Evolutionary conservation across 192 early-diverging fungal species (phyloP).

Genomic region (Pilaira anomala): DNA sequence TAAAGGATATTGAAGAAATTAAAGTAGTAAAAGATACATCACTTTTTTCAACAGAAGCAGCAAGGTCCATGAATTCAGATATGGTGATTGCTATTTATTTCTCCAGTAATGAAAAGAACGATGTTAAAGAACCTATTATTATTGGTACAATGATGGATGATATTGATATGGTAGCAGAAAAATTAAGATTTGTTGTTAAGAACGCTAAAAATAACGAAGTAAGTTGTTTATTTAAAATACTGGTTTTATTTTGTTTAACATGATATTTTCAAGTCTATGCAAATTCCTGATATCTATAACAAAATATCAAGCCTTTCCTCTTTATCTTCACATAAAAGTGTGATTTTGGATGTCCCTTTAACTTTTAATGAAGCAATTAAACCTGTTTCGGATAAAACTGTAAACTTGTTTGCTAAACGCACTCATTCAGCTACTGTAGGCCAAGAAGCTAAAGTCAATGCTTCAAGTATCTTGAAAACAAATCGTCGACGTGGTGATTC

Average conservation of each 20-base stretch:
- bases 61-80: constrained; percentile 12
- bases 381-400: background rate
- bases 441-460: background rate
- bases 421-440: constrained; percentile 8
- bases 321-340: background rate
- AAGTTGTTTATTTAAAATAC: background rate
- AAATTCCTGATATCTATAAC: constrained; percentile 3
- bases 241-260: background rate
- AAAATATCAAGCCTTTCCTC: constrained; percentile 11
- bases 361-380: background rate
- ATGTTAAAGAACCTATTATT: constrained; percentile 23
- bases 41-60: background rate
- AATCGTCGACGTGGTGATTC: constrained; percentile 6
- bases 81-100: constrained; percentile 22
- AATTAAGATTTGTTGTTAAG: constrained; percentile 27
- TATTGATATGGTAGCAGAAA: constrained; percentile 31
- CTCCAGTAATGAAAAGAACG: background rate
- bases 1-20: constrained; percentile 46
- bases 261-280: constrained; percentile 4
- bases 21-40: constrained; percentile 26
- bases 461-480: background rate
- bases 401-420: background rate
- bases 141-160: constrained; percentile 28
- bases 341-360: constrained; percentile 5
- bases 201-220: constrained; percentile 28